Evolutionary conservation across 2,329 filamentous ascomycete genomes (phyloP), one percentile per base, ranked within the genome.

Genomic region (Fusarium transvaalense): DNA sequence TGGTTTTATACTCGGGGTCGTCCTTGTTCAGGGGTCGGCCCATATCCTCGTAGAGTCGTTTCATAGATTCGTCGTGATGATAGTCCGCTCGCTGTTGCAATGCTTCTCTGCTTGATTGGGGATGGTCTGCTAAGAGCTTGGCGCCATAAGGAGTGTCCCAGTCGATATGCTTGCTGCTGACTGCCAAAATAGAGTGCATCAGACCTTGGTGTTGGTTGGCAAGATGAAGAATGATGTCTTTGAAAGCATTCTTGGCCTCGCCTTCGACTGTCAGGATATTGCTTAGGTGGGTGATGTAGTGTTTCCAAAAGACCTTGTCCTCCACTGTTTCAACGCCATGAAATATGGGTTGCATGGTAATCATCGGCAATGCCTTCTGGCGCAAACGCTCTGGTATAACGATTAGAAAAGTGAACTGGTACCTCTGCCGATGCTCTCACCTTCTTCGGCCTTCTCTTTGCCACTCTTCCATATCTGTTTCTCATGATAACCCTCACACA

Each of bases 401-500:
- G 23, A 47, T 74, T 56, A 74, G 71, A n/a, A 57, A 19, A 32
- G 6, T 38, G 17, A 7, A 19, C 17, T 23, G 17, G 27, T 32
- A 19, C 25, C 27, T 27, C 21, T 29, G 19, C 23, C 19, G 32
- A 25, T 21, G 38, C 32, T 72, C 80, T 70, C 82, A 88, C 87
- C 87, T 81, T 93, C 89, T 81, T 91, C 89, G 34, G 88, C 85
- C 75, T 85, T 91, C 78, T 95, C 91, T 76, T 88, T 93, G 29
- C 93, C 93, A 75, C 92, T 94, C 78, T 90, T 93, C 94, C 94
- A 97, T 53, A 93, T 87, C 61, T 92, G 91, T 77, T 93, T 93
- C 65, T 93, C 91, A 51, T 92, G 92, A 76, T 97, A 97, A 14
- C 94, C 94, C 79, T 97, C 93, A 76, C 94, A 97, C 14, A 94